Evolutionary conservation across 768 basidiomycete genomes (phyloP).

Genomic region (Kwoniella dendrophila): DNA sequence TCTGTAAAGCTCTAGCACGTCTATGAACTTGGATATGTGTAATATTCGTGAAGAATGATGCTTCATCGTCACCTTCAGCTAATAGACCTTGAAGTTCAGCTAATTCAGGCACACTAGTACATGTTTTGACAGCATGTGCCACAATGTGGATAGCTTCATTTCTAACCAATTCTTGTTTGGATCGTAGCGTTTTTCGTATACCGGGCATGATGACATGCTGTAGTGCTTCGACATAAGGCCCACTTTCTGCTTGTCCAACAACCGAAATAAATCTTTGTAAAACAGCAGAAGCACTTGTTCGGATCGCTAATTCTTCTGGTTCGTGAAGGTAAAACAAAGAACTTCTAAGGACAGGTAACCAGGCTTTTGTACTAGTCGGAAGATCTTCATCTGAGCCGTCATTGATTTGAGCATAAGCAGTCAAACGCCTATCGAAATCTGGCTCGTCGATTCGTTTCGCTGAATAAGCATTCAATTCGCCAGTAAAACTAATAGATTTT

Average conservation of each 20-base stretch:
- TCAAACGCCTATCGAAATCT: constrained; percentile 82
- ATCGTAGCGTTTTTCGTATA: constrained; percentile 74
- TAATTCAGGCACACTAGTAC: constrained; percentile 64
- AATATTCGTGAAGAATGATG: constrained; percentile 95
- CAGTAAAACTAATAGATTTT: constrained; percentile 63
- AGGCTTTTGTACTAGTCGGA: constrained; percentile 61
- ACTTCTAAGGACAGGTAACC: constrained; percentile 83
- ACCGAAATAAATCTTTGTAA: constrained; percentile 76
- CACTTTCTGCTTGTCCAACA: constrained; percentile 32
- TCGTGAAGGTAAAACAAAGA: constrained; percentile 85
- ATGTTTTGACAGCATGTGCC: constrained; percentile 70
- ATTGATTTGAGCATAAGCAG: constrained; percentile 74
- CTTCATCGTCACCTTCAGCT: constrained; percentile 86
- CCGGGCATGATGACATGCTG: constrained; percentile 75
- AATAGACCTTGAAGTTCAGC: constrained; percentile 80
- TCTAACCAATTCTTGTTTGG: constrained; percentile 82
- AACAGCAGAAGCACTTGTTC: constrained; percentile 74
- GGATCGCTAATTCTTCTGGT: constrained; percentile 79
- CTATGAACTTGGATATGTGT: constrained; percentile 91
- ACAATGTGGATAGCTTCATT: constrained; percentile 78
- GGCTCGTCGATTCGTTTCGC: constrained; percentile 80
- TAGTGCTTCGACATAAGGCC: constrained; percentile 57
- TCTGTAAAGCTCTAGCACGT: constrained; percentile 77
- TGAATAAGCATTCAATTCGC: constrained; percentile 81
- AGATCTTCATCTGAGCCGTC: constrained; percentile 60